These are phyloP conservation scores for Trichophyton schoenleinii DNA, from an alignment of 2,329 filamentous ascomycete species.

Conservation along the genomic window DNA sequence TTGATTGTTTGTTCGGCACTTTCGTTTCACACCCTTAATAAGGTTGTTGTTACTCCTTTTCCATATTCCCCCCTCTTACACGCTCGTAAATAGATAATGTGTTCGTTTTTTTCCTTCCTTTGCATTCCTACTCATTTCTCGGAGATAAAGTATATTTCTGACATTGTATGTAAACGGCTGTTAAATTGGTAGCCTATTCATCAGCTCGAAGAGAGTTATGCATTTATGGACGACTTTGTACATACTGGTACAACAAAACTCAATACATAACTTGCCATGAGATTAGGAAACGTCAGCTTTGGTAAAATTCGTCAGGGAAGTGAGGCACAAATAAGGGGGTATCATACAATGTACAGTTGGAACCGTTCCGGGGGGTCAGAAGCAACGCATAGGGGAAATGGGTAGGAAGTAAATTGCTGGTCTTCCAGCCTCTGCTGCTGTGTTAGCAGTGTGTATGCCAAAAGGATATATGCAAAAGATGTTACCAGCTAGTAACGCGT, in stretches of 20 bases:
- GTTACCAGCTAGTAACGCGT: background rate
- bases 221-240: background rate
- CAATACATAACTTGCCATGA: background rate
- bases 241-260: background rate
- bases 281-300: background rate
- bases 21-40: background rate
- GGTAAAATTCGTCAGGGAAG: background rate
- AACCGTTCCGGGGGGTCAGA: background rate
- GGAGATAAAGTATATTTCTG: background rate
- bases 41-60: background rate
- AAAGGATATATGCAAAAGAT: background rate
- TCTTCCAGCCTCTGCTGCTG: background rate
- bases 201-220: no score
- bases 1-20: background rate
- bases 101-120: background rate
- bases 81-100: background rate
- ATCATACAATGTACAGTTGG: background rate
- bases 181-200: background rate
- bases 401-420: background rate
- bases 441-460: background rate
- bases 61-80: background rate
- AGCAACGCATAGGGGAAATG: background rate
- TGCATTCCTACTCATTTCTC: background rate
- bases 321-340: background rate
- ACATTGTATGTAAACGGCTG: background rate